Evolutionary conservation across 495 filamentous ascomycete genomes (phyloP), one percentile per base, ranked within the genome.

Genomic region (Penicillium silybi): DNA sequence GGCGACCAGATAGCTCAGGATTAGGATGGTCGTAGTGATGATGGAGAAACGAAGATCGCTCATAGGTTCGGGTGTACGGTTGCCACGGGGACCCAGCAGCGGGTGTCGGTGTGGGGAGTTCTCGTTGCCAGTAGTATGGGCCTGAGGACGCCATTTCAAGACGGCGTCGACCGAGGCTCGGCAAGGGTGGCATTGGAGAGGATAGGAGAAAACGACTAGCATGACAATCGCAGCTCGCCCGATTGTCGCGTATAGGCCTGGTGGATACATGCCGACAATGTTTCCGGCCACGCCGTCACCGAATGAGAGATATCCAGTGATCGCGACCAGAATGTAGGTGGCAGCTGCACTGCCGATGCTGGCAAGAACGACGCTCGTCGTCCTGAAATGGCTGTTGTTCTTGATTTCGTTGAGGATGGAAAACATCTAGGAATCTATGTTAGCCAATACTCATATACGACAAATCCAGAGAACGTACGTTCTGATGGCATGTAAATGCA

Each of bases 401-500:
- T 76, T 70, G 58, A 97, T 92, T 73, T 98, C 95, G 57, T 98
- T 98, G 26, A 98, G 71, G 54, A 98, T 92, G 0, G 95, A 96
- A 63, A 98, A 98, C 93, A 98, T 98, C 91, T 96, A 58, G 11
- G 4, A 29, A 11, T 41, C 34, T 15, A 25, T n/a, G 52, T 65
- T 59, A 57, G 46, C 13, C 43, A 37, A 20, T 22, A 27, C 26
- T 2, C 5, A 6, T 2, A 38, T 1, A 9, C 16, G 2, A 42
- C 60, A 53, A 63, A 57, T 18, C 19, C 13, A 6, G 35, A 32
- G 35, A 42, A 56, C 81, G 53, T 74, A 96, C 90, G 61, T 98
- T 98, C 59, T 98, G 93, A 69, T 98, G 93, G 64, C 95, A 98
- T 4, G 93, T 98, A 69, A 97, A 98, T 17, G 93, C 93, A 73